Conservation (phyloP, 306 rosid species). For the Fragaria nilgerrensis region DNA sequence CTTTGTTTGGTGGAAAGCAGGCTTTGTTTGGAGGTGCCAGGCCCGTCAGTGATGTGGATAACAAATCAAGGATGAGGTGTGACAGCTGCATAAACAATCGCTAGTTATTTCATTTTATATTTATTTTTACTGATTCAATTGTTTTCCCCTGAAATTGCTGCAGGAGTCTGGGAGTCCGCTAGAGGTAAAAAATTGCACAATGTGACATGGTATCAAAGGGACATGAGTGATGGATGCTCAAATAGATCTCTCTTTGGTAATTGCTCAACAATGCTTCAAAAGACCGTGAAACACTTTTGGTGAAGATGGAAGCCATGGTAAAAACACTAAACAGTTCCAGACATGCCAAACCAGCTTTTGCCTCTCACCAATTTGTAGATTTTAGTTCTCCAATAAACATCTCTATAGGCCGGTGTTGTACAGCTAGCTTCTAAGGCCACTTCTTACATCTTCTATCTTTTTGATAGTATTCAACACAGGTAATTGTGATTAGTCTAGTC, state of each 20-base stretch:
- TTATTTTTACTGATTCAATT: neutral
- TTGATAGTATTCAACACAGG: constrained; percentile 21
- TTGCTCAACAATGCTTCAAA: constrained; percentile 24
- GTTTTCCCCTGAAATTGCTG: constrained; percentile 21
- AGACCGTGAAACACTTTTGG: constrained; percentile 25
- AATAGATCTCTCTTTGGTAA: constrained; percentile 8
- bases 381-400: constrained; percentile 41
- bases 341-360: constrained; percentile 24
- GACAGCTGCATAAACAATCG: constrained; percentile 3
- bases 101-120: neutral
- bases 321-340: neutral
- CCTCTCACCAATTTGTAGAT: constrained; percentile 34
- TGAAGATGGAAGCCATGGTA: constrained; percentile 4
- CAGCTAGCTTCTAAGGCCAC: constrained; percentile 37
- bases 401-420: constrained; percentile 41
- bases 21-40: constrained; percentile 38
- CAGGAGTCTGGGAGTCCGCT: constrained; percentile 78
- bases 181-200: constrained; percentile 23
- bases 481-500: constrained; percentile 27
- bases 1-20: constrained; percentile 52
- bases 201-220: constrained; percentile 21
- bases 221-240: constrained; percentile 21
- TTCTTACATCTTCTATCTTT: constrained; percentile 7
- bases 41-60: constrained; percentile 36
- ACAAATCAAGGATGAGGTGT: constrained; percentile 47